Evolutionary conservation across 2,329 filamentous ascomycete species (phyloP).

Genomic region (Pseudogymnoascus sp.): DNA sequence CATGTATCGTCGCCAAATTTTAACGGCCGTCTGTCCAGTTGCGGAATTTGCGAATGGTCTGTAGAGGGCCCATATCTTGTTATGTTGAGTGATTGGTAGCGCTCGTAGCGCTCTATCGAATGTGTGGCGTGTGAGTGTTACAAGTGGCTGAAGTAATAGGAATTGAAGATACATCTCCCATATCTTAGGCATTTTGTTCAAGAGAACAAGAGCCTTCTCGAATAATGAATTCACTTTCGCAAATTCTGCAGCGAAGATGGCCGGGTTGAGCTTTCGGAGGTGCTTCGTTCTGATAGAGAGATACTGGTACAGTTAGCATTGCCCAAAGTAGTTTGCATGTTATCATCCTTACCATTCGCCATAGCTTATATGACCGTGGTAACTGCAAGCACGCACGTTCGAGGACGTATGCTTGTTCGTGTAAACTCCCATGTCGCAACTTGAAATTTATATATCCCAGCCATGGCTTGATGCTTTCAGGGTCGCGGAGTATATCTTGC

Average conservation of each 20-base stretch:
- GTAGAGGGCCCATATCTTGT: slow-evolving; percentile 90
- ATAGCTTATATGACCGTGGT: slow-evolving; percentile 93
- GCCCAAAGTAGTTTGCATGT: not conserved
- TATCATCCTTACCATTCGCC: slow-evolving; percentile 68
- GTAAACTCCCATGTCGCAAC: slow-evolving; percentile 71
- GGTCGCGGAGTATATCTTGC: slow-evolving; percentile 84
- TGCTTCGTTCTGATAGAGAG: slow-evolving; percentile 78
- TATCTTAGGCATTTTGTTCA: slow-evolving; percentile 98
- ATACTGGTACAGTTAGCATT: slow-evolving; percentile 50
- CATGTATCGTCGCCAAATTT: slow-evolving; percentile 93
- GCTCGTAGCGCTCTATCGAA: slow-evolving; percentile 92
- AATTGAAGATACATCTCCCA: slow-evolving; percentile 98
- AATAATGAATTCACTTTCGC: slow-evolving; percentile 93
- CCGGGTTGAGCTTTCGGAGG: slow-evolving; percentile 74
- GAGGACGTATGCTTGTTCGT: slow-evolving; percentile 81
- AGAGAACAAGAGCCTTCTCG: slow-evolving; percentile 81
- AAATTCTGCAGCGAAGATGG: slow-evolving; percentile 72
- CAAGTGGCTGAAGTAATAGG: slow-evolving; percentile 81
- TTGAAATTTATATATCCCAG: slow-evolving; percentile 91
- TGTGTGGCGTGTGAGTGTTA: slow-evolving; percentile 76
- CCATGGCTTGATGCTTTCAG: slow-evolving; percentile 86
- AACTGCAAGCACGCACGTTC: slow-evolving; percentile 86
- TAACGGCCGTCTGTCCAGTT: slow-evolving; percentile 82
- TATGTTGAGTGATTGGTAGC: slow-evolving; percentile 89
- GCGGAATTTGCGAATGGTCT: slow-evolving; percentile 86